Conservation (phyloP, 176 grass and related monocot species). For the Melocanna baccifera region DNA sequence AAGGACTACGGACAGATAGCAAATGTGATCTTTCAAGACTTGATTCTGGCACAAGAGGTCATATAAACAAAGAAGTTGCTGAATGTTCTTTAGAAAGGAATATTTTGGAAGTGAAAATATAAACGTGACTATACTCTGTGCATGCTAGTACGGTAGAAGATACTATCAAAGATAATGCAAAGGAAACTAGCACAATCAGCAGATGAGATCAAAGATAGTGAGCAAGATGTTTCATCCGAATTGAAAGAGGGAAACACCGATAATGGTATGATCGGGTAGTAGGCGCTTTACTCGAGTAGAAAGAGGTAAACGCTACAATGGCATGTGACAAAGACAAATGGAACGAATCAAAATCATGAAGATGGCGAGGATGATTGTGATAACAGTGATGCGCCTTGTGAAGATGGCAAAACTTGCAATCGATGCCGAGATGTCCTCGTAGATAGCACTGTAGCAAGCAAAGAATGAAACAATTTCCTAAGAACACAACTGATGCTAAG, state of each 20-base stretch:
- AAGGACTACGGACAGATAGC: background rate
- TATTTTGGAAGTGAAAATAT: background rate
- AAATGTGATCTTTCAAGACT: background rate
- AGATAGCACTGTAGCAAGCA: background rate
- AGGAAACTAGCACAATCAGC: background rate
- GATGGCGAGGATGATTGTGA: background rate
- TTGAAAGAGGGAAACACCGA: constrained; percentile 1
- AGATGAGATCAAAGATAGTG: background rate
- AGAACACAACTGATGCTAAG: background rate
- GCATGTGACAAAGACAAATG: background rate
- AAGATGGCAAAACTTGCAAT: background rate
- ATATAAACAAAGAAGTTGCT: constrained; percentile 11
- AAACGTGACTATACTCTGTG: constrained; percentile 17
- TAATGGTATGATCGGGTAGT: background rate
- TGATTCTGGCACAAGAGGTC: background rate
- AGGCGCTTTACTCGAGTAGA: background rate
- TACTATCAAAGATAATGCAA: background rate
- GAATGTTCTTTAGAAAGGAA: background rate
- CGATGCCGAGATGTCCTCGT: constrained; percentile 9
- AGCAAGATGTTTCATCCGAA: background rate
- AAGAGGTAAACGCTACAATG: background rate
- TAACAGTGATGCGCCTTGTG: background rate
- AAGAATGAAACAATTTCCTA: background rate
- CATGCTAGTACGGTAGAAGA: background rate
- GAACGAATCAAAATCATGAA: background rate